Percentiles rank a stretch among this genome's conserved stretches.
Evolutionary conservation across 495 filamentous ascomycete species (phyloP).

Genomic region (Aspergillus indologenus): DNA sequence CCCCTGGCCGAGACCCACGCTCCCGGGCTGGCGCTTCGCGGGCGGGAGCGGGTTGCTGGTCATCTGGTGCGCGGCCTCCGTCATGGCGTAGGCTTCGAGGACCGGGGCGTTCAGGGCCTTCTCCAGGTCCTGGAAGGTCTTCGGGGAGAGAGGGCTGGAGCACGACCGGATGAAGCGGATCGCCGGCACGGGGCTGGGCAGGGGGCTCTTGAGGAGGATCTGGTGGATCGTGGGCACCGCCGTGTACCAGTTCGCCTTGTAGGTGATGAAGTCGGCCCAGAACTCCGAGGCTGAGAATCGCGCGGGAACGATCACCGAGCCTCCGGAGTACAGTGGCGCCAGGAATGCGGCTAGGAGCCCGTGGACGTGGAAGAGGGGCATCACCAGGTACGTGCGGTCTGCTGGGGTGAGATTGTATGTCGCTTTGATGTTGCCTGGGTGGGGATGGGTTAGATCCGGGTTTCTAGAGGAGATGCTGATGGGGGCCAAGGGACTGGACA

Average conservation of each 20-base stretch:
- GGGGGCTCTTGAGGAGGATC: constrained; percentile 69
- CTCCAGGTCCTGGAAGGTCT: constrained; percentile 72
- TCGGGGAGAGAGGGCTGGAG: constrained; percentile 75
- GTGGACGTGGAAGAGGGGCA: constrained; percentile 89
- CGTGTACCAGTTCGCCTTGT: constrained; percentile 84
- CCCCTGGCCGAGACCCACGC: constrained; percentile 75
- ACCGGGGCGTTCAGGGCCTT: constrained; percentile 70
- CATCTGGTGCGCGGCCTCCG: constrained; percentile 87
- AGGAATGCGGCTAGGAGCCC: constrained; percentile 77
- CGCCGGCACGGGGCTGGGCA: constrained; percentile 59
- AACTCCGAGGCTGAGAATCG: constrained; percentile 82
- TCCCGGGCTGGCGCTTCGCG: constrained; percentile 68
- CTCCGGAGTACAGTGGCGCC: constrained; percentile 66
- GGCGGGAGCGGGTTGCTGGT: constrained; percentile 80
- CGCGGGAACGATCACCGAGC: constrained; percentile 68
- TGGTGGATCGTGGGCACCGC: constrained; percentile 88
- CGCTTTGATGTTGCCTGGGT: constrained; percentile 62
- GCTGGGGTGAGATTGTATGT: constrained; percentile 66
- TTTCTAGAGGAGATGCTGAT: no score
- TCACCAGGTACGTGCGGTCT: constrained; percentile 82
- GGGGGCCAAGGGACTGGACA: no score
- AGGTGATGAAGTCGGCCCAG: constrained; percentile 67
- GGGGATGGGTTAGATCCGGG: constrained; percentile 2
- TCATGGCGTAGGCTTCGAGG: constrained; percentile 89
- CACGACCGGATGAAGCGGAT: constrained; percentile 89